A percentile compares a stretch with the other conserved stretches of the same genome.
These are phyloP conservation scores for Ophiosphaerella herpotricha DNA, from an alignment of 2,329 filamentous ascomycete species.

Conservation along the genomic window DNA sequence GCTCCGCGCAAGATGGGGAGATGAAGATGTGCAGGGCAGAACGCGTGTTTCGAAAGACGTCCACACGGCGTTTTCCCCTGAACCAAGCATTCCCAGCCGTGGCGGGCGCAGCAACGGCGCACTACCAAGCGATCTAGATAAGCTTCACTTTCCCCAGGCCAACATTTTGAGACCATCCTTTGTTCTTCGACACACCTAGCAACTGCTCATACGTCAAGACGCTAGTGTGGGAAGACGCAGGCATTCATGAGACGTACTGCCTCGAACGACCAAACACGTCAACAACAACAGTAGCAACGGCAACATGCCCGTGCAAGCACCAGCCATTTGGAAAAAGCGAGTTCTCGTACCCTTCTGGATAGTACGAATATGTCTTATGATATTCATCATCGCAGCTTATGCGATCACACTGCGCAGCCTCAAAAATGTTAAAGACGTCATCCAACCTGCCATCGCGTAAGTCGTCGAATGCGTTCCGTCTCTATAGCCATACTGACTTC, in stretches of 20 bases:
- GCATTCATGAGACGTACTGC: no score
- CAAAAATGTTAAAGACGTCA: constrained; percentile 18
- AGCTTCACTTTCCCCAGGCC: constrained; percentile 1
- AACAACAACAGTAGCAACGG: not conserved
- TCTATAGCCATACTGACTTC: constrained; percentile 17
- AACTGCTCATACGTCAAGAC: not conserved
- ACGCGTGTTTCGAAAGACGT: constrained; percentile 25
- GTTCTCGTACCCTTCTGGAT: constrained; percentile 46
- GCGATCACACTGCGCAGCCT: constrained; percentile 26
- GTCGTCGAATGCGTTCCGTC: not conserved
- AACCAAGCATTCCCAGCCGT: constrained; percentile 14
- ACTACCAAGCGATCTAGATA: not conserved
- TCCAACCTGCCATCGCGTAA: constrained; percentile 28
- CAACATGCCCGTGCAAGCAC: constrained; percentile 26
- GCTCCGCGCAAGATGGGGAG: constrained; percentile 2
- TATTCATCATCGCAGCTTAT: constrained; percentile 39
- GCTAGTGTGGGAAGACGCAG: no score
- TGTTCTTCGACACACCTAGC: constrained; percentile 3
- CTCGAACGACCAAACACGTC: not conserved
- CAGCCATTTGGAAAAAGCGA: constrained; percentile 44
- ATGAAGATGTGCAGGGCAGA: constrained; percentile 25
- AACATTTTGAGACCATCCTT: constrained; percentile 5
- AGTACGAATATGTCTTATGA: constrained; percentile 38
- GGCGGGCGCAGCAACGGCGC: constrained; percentile 6
- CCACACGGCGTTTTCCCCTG: constrained; percentile 24